A percentile compares a stretch with the other conserved stretches of the same genome.
These are phyloP conservation scores for Nemania sp. DNA, from an alignment of 2,329 filamentous ascomycete genomes.

Conservation along the genomic window DNA sequence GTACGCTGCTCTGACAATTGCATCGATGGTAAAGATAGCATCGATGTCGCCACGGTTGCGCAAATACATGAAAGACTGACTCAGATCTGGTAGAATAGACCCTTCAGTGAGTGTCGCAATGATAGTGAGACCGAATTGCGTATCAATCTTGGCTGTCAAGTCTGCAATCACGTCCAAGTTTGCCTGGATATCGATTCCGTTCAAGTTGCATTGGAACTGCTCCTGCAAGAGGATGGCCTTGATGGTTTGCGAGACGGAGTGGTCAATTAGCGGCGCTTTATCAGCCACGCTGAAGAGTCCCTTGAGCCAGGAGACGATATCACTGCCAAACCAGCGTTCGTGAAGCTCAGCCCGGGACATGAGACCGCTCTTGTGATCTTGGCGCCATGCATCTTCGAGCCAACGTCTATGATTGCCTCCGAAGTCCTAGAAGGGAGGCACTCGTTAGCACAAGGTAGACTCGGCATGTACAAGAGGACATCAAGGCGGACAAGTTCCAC, in stretches of 20 bases:
- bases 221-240: conserved; percentile 13
- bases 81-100: conserved; percentile 44
- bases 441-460: conserved; percentile 11
- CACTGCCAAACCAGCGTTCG: conserved; percentile 49
- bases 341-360: conserved; percentile 47
- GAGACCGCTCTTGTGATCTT: conserved; percentile 50
- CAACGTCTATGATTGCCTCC: conserved; percentile 51
- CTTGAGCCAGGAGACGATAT: conserved; percentile 27
- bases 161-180: conserved; percentile 41
- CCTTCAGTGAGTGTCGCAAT: conserved; percentile 36
- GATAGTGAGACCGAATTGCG: conserved; percentile 36
- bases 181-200: conserved; percentile 5
- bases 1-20: conserved; percentile 36
- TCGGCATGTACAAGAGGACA: conserved; percentile 9
- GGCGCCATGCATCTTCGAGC: conserved; percentile 55
- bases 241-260: conserved; percentile 4
- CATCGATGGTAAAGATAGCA: conserved; percentile 47
- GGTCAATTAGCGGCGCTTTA: conserved; percentile 22
- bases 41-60: conserved; percentile 40
- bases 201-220: background rate
- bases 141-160: conserved; percentile 40
- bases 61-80: conserved; percentile 19
- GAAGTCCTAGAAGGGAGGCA: conserved; percentile 34
- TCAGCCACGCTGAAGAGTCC: conserved; percentile 44
- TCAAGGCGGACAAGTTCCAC: conserved; percentile 9